Evolutionary conservation across 1,139 yeast genomes (phyloP).

Genomic region (Kodamaea alishanica): DNA sequence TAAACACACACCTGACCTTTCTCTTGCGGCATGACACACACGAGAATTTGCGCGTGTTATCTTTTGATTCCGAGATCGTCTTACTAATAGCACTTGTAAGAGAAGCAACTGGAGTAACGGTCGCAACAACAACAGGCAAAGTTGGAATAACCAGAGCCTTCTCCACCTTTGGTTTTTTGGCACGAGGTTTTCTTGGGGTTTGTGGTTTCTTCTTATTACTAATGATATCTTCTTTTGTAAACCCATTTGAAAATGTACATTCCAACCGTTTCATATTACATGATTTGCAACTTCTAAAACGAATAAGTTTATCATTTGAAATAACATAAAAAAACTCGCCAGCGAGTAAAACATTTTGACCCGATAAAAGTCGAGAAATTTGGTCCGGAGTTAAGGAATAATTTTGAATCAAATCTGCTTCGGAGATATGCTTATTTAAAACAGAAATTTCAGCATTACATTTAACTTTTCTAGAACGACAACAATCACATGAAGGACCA

Average conservation of each 20-base stretch:
- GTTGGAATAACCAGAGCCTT: constrained; percentile 1
- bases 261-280: constrained; percentile 42
- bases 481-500: constrained; percentile 74
- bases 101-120: constrained; percentile 7
- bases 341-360: constrained; percentile 10
- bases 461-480: constrained; percentile 68
- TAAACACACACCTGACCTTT: constrained; percentile 37
- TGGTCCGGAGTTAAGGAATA: constrained; percentile 6
- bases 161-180: constrained; percentile 4
- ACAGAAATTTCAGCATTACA: constrained; percentile 61
- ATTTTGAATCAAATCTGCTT: constrained; percentile 2
- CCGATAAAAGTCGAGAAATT: constrained; percentile 5
- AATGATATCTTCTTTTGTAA: constrained; percentile 54
- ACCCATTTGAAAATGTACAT: constrained; percentile 56
- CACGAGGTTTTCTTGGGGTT: constrained; percentile 4
- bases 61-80: constrained; percentile 10
- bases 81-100: constrained; percentile 11
- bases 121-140: background rate
- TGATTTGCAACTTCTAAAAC: constrained; percentile 48
- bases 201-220: constrained; percentile 18
- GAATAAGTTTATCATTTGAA: constrained; percentile 39
- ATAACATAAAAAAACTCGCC: constrained; percentile 13
- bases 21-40: constrained; percentile 37
- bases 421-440: constrained; percentile 9
- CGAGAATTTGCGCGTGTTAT: constrained; percentile 28